Percentiles rank a stretch among this genome's conserved stretches.
These are phyloP conservation scores for Xylaria polymorpha DNA, from an alignment of 2,329 filamentous ascomycete species.

Conservation along the genomic window DNA sequence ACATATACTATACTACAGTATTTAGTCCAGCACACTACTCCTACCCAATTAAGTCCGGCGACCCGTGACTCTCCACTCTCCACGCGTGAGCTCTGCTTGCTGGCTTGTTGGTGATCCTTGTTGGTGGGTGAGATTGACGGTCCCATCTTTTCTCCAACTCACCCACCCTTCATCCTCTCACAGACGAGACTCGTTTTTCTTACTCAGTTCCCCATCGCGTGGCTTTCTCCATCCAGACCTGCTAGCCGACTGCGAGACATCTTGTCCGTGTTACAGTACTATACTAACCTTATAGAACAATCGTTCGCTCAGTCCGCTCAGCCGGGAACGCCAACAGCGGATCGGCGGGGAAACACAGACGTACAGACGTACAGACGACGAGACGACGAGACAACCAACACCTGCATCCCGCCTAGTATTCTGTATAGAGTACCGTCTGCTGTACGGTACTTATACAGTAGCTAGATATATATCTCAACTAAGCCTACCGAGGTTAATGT, in stretches of 20 bases:
- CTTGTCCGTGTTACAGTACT: neutral
- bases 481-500: slow-evolving; percentile 26
- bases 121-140: slow-evolving; percentile 29
- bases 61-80: slow-evolving; percentile 24
- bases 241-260: slow-evolving; percentile 18
- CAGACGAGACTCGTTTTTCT: neutral
- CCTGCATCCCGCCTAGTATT: slow-evolving; percentile 10
- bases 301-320: slow-evolving; percentile 28
- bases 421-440: slow-evolving; percentile 1
- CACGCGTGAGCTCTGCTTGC: slow-evolving; percentile 14
- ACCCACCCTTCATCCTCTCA: neutral
- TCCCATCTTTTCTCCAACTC: slow-evolving; percentile 37
- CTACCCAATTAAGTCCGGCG: slow-evolving; percentile 18
- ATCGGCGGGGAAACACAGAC: slow-evolving; percentile 20
- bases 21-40: neutral
- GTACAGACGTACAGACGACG: slow-evolving; percentile 11
- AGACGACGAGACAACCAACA: neutral
- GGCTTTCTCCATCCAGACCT: slow-evolving; percentile 14
- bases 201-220: slow-evolving; percentile 12
- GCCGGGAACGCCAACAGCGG: slow-evolving; percentile 24
- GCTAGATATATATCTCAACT: neutral
- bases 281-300: neutral
- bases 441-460: neutral
- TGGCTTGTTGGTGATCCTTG: slow-evolving; percentile 10
- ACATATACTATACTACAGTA: neutral